phyloP scores from a whole-genome alignment of 495 filamentous ascomycete genomes.

The Talaromyces adpressus region DNA sequence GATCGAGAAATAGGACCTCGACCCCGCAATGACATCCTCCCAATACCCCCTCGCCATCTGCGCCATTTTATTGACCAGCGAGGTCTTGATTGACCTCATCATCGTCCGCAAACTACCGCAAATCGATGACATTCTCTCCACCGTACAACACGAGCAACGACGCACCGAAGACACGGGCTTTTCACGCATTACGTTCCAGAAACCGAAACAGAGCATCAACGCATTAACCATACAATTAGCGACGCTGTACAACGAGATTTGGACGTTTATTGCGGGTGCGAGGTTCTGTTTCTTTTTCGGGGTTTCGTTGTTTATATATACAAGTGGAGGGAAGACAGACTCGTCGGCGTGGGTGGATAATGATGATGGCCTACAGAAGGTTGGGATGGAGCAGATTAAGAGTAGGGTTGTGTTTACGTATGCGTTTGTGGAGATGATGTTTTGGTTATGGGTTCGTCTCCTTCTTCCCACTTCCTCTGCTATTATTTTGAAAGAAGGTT shows the following conservation, averaged over 20 bases:
- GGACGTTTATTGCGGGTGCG: constrained; percentile 62
- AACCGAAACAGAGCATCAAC: constrained; percentile 11
- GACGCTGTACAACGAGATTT: constrained; percentile 64
- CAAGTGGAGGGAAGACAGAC: constrained; percentile 29
- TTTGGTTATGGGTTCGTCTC: constrained; percentile 74
- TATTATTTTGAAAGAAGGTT: constrained; percentile 16
- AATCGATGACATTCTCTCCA: constrained; percentile 26
- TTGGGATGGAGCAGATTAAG: constrained; percentile 54
- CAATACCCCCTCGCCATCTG: constrained; percentile 65
- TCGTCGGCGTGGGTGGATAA: background rate
- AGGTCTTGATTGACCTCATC: constrained; percentile 67
- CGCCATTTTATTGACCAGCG: constrained; percentile 56
- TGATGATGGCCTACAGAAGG: constrained; percentile 24
- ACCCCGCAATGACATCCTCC: constrained; percentile 53
- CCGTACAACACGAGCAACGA: background rate
- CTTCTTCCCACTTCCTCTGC: constrained; percentile 4
- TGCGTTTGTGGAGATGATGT: constrained; percentile 74
- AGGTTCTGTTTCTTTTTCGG: constrained; percentile 59
- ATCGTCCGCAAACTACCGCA: constrained; percentile 50
- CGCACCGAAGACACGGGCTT: constrained; percentile 11
- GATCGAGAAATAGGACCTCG: constrained; percentile 19
- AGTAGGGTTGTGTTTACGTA: constrained; percentile 78
- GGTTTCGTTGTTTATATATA: constrained; percentile 63
- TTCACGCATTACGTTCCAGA: background rate
- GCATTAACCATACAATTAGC: constrained; percentile 23